These are phyloP conservation scores for Colletotrichum australisinense DNA, from an alignment of 2,329 filamentous ascomycete genomes.

Conservation along the genomic window DNA sequence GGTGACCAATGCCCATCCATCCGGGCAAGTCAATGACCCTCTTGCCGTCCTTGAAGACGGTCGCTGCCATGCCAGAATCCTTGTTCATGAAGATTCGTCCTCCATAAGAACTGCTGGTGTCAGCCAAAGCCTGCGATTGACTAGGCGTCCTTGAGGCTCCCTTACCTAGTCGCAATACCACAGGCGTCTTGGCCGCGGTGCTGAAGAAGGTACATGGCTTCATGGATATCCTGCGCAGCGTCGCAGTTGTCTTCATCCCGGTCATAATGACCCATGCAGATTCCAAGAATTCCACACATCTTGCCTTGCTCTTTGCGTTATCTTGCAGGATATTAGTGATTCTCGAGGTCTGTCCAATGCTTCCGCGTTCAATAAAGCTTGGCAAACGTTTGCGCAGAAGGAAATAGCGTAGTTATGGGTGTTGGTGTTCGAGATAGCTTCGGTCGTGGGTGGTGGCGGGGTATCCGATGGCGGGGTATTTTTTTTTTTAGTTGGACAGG, in stretches of 20 bases:
- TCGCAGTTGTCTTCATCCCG: constrained; percentile 21
- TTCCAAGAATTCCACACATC: constrained; percentile 31
- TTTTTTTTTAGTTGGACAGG: constrained; percentile 15
- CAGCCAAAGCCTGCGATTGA: constrained; percentile 50
- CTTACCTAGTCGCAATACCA: constrained; percentile 71
- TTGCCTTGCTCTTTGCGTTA: neutral
- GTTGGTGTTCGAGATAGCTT: constrained; percentile 18
- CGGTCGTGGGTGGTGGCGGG: constrained; percentile 8
- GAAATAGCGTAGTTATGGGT: neutral
- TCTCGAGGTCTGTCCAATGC: neutral
- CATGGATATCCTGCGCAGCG: constrained; percentile 75
- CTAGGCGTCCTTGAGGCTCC: neutral
- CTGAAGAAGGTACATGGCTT: constrained; percentile 78
- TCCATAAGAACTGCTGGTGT: constrained; percentile 62
- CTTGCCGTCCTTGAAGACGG: constrained; percentile 85
- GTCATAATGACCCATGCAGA: constrained; percentile 28
- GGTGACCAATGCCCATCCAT: constrained; percentile 70
- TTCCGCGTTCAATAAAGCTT: neutral
- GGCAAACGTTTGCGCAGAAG: neutral
- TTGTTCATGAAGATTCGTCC: constrained; percentile 91
- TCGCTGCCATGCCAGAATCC: constrained; percentile 87
- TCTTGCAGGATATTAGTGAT: neutral
- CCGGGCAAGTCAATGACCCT: constrained; percentile 41
- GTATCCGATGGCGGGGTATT: constrained; percentile 29
- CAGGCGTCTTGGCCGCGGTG: constrained; percentile 85